Base-by-base conservation (phyloP, 805 yeast genomes). In the Millerozyma acaciae region DNA sequence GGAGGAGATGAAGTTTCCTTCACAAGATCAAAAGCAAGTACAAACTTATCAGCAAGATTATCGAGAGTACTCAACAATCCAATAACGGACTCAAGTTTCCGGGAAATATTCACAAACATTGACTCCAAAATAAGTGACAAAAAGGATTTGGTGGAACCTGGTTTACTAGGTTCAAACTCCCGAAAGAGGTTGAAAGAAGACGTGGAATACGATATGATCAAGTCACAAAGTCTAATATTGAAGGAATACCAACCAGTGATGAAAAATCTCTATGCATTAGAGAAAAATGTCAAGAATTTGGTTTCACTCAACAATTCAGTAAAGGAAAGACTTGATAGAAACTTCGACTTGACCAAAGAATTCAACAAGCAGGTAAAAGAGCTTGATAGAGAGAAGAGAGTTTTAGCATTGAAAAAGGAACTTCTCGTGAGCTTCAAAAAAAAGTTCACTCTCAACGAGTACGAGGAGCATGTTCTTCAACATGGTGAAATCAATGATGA, bases 401-500 rank as follows among this genome's bases (percentile, higher is more conserved):
- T 56, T n/a, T 34, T 71, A 18, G 50, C 47, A 50, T 42, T 80
- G 30, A 76, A 80, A 45, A 78, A 74, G 47, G 54, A 65, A 22
- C 47, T 84, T 1, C 54, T 84, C 25, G 45, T 56, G 1, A 67
- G 70, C 18, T 75, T 83, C 44, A 76, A 78, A 40, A 65, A 70
- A 4, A 73, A 74, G 36, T 86, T 84, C 50, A 75, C 89, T 0
- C 55, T 90, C 27, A 73, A 72, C 27, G 89, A 80, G 39, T 73
- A 76, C 36, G 97, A 90, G 44, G 80, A 77, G 28, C 82, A 75
- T 45, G 56, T 73, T 5, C 60, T 89, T 24, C 51, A 55, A 15
- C 66, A 69, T 19, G 68, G 65, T 10, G 73, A 64, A 8, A 62
- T 73, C 19, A 62, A 64, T 40, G 62, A 67, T 2, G 78, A 72